Conservation (phyloP, 805 yeast genomes). For the Metschnikowia corniflorae region DNA sequence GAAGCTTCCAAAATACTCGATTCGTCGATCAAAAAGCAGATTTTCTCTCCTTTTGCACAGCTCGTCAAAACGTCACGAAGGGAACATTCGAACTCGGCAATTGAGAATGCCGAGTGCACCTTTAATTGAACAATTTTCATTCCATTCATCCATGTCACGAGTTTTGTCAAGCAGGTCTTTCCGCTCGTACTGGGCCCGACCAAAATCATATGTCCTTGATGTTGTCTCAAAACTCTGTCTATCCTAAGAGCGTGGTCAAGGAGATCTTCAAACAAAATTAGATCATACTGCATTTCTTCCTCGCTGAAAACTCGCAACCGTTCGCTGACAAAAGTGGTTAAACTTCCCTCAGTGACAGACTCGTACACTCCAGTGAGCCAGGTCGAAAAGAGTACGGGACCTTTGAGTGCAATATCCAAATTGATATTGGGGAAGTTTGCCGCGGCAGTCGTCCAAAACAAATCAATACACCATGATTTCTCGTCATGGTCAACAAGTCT, state of each 20-base stretch:
- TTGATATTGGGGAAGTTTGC: slow-evolving; percentile 47
- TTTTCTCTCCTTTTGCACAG: slow-evolving; percentile 51
- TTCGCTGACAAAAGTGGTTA: slow-evolving; percentile 55
- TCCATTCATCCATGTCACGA: slow-evolving; percentile 93
- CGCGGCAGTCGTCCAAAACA: slow-evolving; percentile 29
- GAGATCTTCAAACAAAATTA: slow-evolving; percentile 66
- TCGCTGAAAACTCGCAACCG: slow-evolving; percentile 70
- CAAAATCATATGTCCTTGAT: slow-evolving; percentile 86
- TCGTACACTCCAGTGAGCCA: slow-evolving; percentile 70
- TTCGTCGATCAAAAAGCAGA: slow-evolving; percentile 78
- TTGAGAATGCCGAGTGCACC: slow-evolving; percentile 50
- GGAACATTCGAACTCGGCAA: slow-evolving; percentile 64
- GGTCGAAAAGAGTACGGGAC: slow-evolving; percentile 64
- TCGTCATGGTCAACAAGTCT: slow-evolving; percentile 51
- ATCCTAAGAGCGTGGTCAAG: slow-evolving; percentile 73
- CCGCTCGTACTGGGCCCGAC: slow-evolving; percentile 85
- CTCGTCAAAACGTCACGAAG: slow-evolving; percentile 49
- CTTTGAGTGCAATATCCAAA: slow-evolving; percentile 28
- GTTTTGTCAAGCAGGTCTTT: slow-evolving; percentile 67
- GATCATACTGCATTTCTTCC: slow-evolving; percentile 61
- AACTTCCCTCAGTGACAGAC: slow-evolving; percentile 47
- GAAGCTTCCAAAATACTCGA: slow-evolving; percentile 71
- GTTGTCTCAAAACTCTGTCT: slow-evolving; percentile 77
- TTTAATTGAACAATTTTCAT: slow-evolving; percentile 54
- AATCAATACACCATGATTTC: slow-evolving; percentile 44